A percentile compares a stretch with the other conserved stretches of the same genome.
phyloP scores from a whole-genome alignment of 768 basidiomycete genomes.

The Suillus tomentosus region DNA sequence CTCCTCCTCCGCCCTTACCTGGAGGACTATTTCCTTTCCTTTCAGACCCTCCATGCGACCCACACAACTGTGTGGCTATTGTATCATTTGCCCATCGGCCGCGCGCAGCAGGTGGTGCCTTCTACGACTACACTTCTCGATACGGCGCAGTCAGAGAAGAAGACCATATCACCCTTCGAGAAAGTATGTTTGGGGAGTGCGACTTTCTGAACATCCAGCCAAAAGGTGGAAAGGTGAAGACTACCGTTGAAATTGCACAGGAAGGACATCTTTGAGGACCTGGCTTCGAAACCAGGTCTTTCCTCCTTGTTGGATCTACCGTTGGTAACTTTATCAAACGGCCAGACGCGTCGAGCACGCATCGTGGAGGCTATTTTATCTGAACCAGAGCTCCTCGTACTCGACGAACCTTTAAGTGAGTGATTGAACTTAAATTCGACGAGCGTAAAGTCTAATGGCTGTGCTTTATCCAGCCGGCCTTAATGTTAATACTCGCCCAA shows the following conservation, averaged over 20 bases:
- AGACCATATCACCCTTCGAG: conserved; percentile 73
- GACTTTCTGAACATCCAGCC: conserved; percentile 36
- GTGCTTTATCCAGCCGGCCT: conserved; percentile 63
- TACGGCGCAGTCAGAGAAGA: conserved; percentile 91
- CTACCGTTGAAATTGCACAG: conserved; percentile 25
- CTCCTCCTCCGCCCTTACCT: conserved; percentile 43
- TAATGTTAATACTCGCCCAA: conserved; percentile 60
- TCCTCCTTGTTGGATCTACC: conserved; percentile 75
- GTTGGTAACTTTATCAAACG: conserved; percentile 83
- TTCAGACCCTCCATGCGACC: too few species aligned
- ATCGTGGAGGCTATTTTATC: conserved; percentile 76
- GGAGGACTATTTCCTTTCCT: conserved; percentile 27
- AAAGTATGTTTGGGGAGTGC: conserved; percentile 65
- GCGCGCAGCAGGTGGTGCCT: conserved; percentile 33
- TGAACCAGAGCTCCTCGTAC: conserved; percentile 70
- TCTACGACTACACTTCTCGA: conserved; percentile 91
- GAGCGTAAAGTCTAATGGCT: not conserved
- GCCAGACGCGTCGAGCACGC: conserved; percentile 85
- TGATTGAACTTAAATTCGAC: conserved; percentile 15
- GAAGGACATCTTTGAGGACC: conserved; percentile 46
- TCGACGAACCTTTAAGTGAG: conserved; percentile 80
- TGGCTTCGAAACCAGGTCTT: conserved; percentile 45
- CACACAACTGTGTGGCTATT: too few species aligned
- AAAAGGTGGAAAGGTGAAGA: conserved; percentile 23
- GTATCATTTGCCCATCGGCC: too few species aligned